Evolutionary conservation across 2,329 filamentous ascomycete species (phyloP).

Genomic region (Scedosporium boydii): DNA sequence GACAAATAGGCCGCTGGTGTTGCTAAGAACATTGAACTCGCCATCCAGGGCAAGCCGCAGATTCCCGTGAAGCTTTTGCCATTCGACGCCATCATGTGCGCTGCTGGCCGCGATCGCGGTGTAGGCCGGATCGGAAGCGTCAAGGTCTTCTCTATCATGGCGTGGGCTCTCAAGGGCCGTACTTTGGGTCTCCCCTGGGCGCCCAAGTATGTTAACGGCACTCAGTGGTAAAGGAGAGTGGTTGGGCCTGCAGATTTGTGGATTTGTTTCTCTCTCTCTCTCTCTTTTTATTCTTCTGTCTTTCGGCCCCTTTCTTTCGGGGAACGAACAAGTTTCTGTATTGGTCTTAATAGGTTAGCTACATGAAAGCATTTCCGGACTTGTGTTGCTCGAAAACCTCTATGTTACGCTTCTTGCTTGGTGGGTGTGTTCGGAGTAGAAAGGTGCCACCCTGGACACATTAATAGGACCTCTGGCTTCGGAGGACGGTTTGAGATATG

Average conservation of each 20-base stretch:
- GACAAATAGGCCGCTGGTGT: conserved; percentile 34
- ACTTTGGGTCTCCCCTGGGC: conserved; percentile 36
- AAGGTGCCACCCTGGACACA: no score
- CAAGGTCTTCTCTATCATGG: conserved; percentile 39
- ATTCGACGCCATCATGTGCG: conserved; percentile 37
- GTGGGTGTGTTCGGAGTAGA: no score
- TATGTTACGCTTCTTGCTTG: no score
- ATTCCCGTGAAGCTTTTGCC: conserved; percentile 34
- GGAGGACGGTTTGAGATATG: no score
- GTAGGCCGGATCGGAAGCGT: conserved; percentile 36
- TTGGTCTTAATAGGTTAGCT: not conserved
- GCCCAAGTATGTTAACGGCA: conserved; percentile 37
- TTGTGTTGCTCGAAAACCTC: no score
- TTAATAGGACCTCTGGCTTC: no score
- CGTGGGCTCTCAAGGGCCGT: conserved; percentile 42
- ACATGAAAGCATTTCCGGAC: not conserved
- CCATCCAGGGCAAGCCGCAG: conserved; percentile 33
- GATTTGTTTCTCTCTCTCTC: not conserved
- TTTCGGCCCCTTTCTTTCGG: not conserved
- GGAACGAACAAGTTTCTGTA: not conserved
- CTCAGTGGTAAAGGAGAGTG: conserved; percentile 28
- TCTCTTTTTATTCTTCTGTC: not conserved
- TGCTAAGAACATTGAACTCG: conserved; percentile 42
- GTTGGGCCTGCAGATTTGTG: not conserved
- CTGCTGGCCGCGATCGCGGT: conserved; percentile 39